Conservation (phyloP, 1,139 yeast genomes). For the Geotrichum europaeum region DNA sequence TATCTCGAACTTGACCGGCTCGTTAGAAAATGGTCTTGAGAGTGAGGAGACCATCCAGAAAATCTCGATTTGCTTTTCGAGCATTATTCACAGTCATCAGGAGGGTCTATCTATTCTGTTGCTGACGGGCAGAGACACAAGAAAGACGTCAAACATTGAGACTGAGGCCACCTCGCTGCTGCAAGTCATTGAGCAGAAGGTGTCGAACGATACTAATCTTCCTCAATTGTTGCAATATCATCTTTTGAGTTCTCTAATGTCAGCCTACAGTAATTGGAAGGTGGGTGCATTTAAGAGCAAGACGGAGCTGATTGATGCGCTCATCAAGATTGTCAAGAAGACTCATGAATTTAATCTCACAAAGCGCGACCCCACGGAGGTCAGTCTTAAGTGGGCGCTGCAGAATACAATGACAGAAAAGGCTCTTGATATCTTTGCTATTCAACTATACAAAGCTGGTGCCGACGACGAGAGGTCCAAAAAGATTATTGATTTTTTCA, state of each 20-base stretch:
- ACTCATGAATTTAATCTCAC: not conserved
- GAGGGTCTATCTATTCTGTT: slow-evolving; percentile 80
- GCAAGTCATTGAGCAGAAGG: slow-evolving; percentile 53
- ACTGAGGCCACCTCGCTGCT: slow-evolving; percentile 40
- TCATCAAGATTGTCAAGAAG: slow-evolving; percentile 9
- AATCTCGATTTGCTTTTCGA: slow-evolving; percentile 52
- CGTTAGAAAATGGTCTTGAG: slow-evolving; percentile 56
- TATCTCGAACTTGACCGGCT: slow-evolving; percentile 51
- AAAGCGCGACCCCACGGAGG: not conserved
- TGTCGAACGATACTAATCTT: slow-evolving; percentile 24
- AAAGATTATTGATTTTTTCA: slow-evolving; percentile 41
- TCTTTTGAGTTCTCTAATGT: slow-evolving; percentile 30
- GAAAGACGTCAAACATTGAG: slow-evolving; percentile 31
- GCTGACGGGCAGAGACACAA: slow-evolving; percentile 61
- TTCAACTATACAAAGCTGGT: slow-evolving; percentile 53
- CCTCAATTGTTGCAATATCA: slow-evolving; percentile 7
- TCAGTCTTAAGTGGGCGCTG: slow-evolving; percentile 3
- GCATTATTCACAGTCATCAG: slow-evolving; percentile 71
- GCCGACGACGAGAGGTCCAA: slow-evolving; percentile 20
- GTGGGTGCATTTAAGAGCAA: slow-evolving; percentile 12
- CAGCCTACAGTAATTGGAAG: slow-evolving; percentile 31
- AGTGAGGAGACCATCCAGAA: slow-evolving; percentile 51
- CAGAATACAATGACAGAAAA: slow-evolving; percentile 54
- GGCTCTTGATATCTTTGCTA: slow-evolving; percentile 68
- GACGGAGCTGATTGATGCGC: slow-evolving; percentile 10